Evolutionary conservation across 441 rosid species (phyloP).

Genomic region (Euphorbia celastroides): DNA sequence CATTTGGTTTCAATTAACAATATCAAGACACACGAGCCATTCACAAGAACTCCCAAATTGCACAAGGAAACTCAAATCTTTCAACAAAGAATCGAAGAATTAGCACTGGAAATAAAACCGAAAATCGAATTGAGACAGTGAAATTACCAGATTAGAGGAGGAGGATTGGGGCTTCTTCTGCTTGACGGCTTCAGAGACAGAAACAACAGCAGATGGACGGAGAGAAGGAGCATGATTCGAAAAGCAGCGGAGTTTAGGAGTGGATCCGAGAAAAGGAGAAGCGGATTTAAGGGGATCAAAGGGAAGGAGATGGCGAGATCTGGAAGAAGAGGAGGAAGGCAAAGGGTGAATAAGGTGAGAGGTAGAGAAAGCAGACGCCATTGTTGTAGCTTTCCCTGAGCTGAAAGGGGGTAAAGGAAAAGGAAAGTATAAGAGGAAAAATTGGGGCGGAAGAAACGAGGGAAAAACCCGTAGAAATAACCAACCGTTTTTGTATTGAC

Average conservation of each 20-base stretch:
- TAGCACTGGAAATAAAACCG: not conserved
- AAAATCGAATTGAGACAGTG: not conserved
- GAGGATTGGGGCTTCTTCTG: slow-evolving; percentile 42
- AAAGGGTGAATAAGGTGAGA: slow-evolving; percentile 35
- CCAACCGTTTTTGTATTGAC: slow-evolving; percentile 9
- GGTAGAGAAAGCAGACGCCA: slow-evolving; percentile 44
- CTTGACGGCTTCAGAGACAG: slow-evolving; percentile 51
- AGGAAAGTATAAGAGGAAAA: too few relatives aligned
- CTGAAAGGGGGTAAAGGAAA: slow-evolving; percentile 14
- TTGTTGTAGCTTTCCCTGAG: not conserved
- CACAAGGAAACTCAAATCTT: not conserved
- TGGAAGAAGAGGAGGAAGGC: slow-evolving; percentile 31
- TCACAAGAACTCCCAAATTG: not conserved
- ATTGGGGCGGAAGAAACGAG: slow-evolving; percentile 40
- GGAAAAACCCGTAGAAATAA: slow-evolving; percentile 18
- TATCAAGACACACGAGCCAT: not conserved
- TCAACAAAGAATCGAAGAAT: not conserved
- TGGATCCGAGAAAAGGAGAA: slow-evolving; percentile 50
- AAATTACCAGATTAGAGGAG: slow-evolving; percentile 45
- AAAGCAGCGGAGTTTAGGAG: slow-evolving; percentile 32
- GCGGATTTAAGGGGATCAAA: slow-evolving; percentile 37
- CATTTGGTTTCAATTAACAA: slow-evolving; percentile 5
- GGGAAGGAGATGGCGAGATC: slow-evolving; percentile 32
- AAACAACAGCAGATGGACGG: slow-evolving; percentile 48
- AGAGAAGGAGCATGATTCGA: slow-evolving; percentile 15